Evolutionary conservation across 2,329 filamentous ascomycete species (phyloP).

Genomic region (Claviceps africana): DNA sequence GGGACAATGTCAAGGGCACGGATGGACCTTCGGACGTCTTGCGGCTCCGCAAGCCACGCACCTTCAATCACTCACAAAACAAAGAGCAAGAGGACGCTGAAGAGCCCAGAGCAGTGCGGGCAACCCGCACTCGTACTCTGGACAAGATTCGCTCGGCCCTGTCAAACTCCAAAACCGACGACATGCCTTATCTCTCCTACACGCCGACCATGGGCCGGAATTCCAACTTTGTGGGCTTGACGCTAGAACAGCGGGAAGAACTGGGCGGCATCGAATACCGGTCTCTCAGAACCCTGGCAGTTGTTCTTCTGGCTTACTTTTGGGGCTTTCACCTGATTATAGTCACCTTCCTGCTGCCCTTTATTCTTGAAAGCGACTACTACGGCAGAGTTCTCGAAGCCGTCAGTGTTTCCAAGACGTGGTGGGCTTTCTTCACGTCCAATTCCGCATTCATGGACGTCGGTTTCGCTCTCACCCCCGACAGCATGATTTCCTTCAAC

Average conservation of each 20-base stretch:
- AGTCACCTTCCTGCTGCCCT: slow-evolving; percentile 60
- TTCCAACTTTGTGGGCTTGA: slow-evolving; percentile 78
- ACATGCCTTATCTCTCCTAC: slow-evolving; percentile 87
- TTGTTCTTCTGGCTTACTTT: slow-evolving; percentile 69
- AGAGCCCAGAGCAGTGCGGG: slow-evolving; percentile 12
- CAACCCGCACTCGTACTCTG: slow-evolving; percentile 33
- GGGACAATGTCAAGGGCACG: slow-evolving; percentile 29
- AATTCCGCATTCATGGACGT: slow-evolving; percentile 87
- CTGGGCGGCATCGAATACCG: slow-evolving; percentile 94
- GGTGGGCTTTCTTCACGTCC: slow-evolving; percentile 89
- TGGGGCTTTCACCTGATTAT: slow-evolving; percentile 70
- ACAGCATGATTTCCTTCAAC: slow-evolving; percentile 88
- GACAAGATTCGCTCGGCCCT: slow-evolving; percentile 43
- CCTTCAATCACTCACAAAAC: slow-evolving; percentile 24
- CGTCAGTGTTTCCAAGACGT: slow-evolving; percentile 50
- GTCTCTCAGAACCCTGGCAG: slow-evolving; percentile 69
- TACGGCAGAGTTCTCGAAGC: slow-evolving; percentile 54
- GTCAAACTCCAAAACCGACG: slow-evolving; percentile 37
- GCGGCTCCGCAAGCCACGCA: slow-evolving; percentile 29
- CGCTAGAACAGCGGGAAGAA: slow-evolving; percentile 85
- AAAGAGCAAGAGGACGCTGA: slow-evolving; percentile 24
- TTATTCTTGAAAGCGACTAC: slow-evolving; percentile 51
- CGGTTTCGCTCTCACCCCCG: slow-evolving; percentile 81
- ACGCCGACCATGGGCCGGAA: slow-evolving; percentile 86
- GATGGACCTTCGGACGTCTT: slow-evolving; percentile 26